These are phyloP conservation scores for Colletotrichum musae DNA, from an alignment of 2,329 filamentous ascomycete genomes.

Conservation along the genomic window DNA sequence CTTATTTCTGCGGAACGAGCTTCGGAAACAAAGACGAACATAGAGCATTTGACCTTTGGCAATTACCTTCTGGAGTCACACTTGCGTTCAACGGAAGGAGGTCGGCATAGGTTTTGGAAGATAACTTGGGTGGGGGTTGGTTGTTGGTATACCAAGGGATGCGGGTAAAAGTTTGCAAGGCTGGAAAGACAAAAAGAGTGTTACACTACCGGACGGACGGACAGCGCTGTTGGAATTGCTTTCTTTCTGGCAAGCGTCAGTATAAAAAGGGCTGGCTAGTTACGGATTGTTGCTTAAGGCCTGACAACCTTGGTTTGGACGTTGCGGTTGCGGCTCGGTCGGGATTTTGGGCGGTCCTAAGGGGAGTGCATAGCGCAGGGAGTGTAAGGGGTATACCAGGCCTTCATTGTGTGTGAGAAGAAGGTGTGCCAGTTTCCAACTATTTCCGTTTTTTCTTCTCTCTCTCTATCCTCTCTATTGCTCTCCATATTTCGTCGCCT, in stretches of 20 bases:
- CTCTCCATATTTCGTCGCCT: not conserved
- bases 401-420: constrained; percentile 54
- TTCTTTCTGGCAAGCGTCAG: constrained; percentile 44
- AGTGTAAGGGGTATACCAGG: constrained; percentile 57
- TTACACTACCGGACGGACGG: constrained; percentile 48
- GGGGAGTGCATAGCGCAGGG: constrained; percentile 59
- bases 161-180: constrained; percentile 55
- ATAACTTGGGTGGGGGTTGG: constrained; percentile 54
- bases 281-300: constrained; percentile 41
- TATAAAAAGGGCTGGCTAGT: constrained; percentile 42
- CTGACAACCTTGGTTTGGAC: constrained; percentile 44
- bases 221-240: constrained; percentile 48
- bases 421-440: constrained; percentile 37
- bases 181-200: constrained; percentile 59
- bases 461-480: constrained; percentile 9
- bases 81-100: constrained; percentile 57
- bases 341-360: constrained; percentile 39
- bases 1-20: constrained; percentile 47
- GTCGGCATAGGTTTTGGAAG: constrained; percentile 58
- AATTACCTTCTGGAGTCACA: constrained; percentile 59
- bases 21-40: constrained; percentile 59
- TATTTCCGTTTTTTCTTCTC: constrained; percentile 25
- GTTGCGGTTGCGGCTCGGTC: constrained; percentile 48
- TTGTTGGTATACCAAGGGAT: constrained; percentile 46
- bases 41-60: constrained; percentile 62